Evolutionary conservation across 2,329 filamentous ascomycete genomes (phyloP), one percentile per base, ranked within the genome.

Genomic region (Ceratocystis eucalypticola): DNA sequence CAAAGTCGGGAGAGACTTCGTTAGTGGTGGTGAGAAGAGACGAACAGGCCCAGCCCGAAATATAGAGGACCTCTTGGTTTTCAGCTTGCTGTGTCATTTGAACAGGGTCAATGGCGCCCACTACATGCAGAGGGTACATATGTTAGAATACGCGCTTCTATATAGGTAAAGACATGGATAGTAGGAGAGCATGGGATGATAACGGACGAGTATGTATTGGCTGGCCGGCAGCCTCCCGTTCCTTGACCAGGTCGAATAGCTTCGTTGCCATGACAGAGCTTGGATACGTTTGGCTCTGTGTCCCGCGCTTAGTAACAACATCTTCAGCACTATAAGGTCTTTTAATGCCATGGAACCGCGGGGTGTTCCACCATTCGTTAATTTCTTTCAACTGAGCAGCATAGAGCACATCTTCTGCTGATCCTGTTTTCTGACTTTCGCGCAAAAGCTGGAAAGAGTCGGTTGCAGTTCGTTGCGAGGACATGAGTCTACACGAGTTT

Each of bases 71-170:
- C 75, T 99, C 93, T 75, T 97, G 94, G 77, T 97, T 89, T 5
- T 89, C 84, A 17, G 94, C 94, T 79, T 97, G 94, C 76, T 99
- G 94, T 62, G 94, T 96, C 94, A 99, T 97, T 78, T 99, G 94
- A 10, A 97, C 86, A n/a, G 94, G 94, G 74, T 99, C 94, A 76
- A 99, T 95, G 68, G 92, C 94, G 71, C 94, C 94, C 88, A 99
- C 89, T 93, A 69, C 61, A 48, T 0, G 65, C 12, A 10, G 7
- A 45, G 33, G 33, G 15, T 15, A 25, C 10, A 5, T 5, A 20
- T 66, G 69, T 72, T 66, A 71, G 69, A 44, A 3, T 30, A 28
- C 45, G n/a, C 20, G n/a, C 64, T 59, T 59, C 20, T 12, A 41
- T 62, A 3, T 63, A 25, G 28, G 33, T 17, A 33, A 7, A 48